These are phyloP conservation scores for Linum tenue DNA, from an alignment of 345 rosid genomes.

Conservation along the genomic window DNA sequence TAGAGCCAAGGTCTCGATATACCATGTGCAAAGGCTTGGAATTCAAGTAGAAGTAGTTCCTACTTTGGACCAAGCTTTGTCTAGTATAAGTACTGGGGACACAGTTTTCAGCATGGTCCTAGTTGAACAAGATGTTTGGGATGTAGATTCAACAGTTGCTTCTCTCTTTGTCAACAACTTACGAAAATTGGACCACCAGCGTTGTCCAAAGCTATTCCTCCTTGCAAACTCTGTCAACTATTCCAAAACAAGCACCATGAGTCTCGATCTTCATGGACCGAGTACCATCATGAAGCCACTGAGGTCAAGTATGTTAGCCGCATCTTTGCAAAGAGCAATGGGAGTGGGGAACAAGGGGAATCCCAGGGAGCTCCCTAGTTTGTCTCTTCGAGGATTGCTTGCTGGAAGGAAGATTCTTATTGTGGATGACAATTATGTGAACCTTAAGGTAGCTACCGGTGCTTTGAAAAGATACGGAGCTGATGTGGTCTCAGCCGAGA, in stretches of 20 bases:
- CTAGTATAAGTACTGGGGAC: constrained; percentile 24
- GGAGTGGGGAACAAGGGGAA: constrained; percentile 51
- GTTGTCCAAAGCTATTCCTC: constrained; percentile 47
- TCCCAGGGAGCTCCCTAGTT: constrained; percentile 50
- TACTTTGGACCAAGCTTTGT: constrained; percentile 39
- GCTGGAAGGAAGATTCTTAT: constrained; percentile 67
- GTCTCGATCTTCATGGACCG: constrained; percentile 27
- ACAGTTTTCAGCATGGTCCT: constrained; percentile 43
- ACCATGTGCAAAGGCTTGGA: constrained; percentile 74
- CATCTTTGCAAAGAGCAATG: constrained; percentile 64
- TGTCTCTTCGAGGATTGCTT: constrained; percentile 54
- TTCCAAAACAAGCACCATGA: constrained; percentile 18
- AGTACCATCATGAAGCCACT: constrained; percentile 67
- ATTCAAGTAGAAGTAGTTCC: constrained; percentile 53
- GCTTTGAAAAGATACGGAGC: constrained; percentile 92
- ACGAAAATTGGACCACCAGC: constrained; percentile 20
- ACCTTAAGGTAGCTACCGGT: constrained; percentile 83
- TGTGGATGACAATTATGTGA: constrained; percentile 80
- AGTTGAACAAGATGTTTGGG: constrained; percentile 84
- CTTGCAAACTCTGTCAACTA: constrained; percentile 46
- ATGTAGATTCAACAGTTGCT: constrained; percentile 35
- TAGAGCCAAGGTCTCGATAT: constrained; percentile 66
- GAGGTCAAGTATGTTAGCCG: constrained; percentile 78
- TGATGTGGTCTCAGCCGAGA: constrained; percentile 63
- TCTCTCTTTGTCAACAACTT: constrained; percentile 33